These are phyloP conservation scores for Termitomyces sp. DNA, from an alignment of 768 basidiomycete genomes.

Conservation along the genomic window DNA sequence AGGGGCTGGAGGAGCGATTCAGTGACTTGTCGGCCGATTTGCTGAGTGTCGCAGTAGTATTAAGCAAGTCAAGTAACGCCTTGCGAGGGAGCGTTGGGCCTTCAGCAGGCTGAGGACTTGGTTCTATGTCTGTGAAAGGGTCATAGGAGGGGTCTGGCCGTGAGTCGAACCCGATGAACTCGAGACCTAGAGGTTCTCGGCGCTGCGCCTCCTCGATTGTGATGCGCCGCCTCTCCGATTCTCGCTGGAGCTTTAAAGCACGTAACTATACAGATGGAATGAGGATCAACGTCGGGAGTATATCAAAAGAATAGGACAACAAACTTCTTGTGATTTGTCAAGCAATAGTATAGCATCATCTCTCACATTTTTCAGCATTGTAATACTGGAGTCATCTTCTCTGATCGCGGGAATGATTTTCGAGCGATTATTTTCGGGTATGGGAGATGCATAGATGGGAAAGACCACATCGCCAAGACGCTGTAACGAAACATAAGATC, in stretches of 20 bases:
- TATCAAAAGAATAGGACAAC: neutral
- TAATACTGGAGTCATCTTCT: neutral
- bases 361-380: neutral
- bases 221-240: neutral
- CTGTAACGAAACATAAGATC: neutral
- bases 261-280: neutral
- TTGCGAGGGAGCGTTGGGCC: neutral
- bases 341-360: neutral
- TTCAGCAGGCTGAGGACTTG: neutral
- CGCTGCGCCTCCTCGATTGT: neutral
- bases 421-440: neutral
- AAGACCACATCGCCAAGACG: conserved; percentile 1
- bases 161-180: conserved; percentile 6
- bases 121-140: conserved; percentile 2
- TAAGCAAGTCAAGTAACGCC: neutral
- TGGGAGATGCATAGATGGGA: neutral
- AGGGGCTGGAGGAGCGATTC: neutral
- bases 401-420: neutral
- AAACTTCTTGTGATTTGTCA: neutral
- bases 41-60: neutral
- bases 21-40: neutral
- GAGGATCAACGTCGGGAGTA: neutral
- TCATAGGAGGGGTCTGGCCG: conserved; percentile 3
- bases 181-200: neutral
- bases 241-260: neutral